Conservation (phyloP, 2,329 filamentous ascomycete genomes). For the Amauroascus verrucosus region DNA sequence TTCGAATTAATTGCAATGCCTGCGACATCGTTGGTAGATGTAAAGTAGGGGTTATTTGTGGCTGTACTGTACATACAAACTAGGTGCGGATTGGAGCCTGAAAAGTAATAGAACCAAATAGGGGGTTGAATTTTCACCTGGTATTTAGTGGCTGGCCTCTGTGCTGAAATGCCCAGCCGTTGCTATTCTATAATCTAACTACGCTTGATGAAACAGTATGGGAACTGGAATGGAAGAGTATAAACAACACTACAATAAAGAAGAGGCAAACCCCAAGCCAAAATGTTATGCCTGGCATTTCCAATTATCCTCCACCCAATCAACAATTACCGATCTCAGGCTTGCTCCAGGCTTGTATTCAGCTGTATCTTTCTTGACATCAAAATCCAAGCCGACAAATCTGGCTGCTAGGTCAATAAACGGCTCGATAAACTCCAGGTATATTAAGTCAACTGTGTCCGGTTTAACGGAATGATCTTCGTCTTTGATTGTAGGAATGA, state of each 20-base stretch:
- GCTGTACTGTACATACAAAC: too few species aligned
- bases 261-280: neutral
- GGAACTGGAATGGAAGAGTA: neutral
- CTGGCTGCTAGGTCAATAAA: conserved; percentile 69
- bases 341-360: conserved; percentile 45
- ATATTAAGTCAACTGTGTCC: conserved; percentile 73
- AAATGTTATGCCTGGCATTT: conserved; percentile 22
- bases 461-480: conserved; percentile 35
- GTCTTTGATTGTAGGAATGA: conserved; percentile 38
- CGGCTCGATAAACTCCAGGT: conserved; percentile 79
- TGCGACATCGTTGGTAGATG: neutral
- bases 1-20: neutral
- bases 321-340: conserved; percentile 48
- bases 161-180: neutral
- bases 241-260: neutral
- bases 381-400: conserved; percentile 44
- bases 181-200: neutral
- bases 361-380: conserved; percentile 40
- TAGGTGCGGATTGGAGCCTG: too few species aligned
- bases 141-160: neutral
- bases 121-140: neutral
- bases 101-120: too few species aligned
- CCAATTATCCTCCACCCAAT: conserved; percentile 52
- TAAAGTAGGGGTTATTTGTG: neutral
- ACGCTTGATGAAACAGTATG: neutral